Evolutionary conservation across 1,139 yeast genomes (phyloP), one percentile per base, ranked within the genome.

Genomic region (Geotrichum australiense): DNA sequence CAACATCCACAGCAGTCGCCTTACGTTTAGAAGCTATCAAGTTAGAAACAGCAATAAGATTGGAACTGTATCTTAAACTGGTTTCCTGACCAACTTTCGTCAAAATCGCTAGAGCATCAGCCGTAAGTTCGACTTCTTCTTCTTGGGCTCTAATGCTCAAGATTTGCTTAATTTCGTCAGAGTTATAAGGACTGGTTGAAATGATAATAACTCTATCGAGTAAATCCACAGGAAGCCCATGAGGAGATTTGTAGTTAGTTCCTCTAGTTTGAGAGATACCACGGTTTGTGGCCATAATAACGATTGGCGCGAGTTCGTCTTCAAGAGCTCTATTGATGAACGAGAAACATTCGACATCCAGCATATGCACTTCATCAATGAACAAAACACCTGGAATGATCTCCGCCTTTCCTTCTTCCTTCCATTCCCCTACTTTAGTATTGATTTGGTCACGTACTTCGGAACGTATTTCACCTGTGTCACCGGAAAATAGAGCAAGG

Each of bases 381-480:
- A 93, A 93, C 55, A 93, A 70, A 10, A 93, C 98, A 53, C 99
- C 99, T n/a, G 98, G 97, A 39, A 87, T 83, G 52, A 93, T 89
- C 56, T 89, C 96, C 10, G 98, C 98, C 63, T 91, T 93, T 46
- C 98, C 98, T 70, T 93, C 98, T 69, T 93, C 99, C 59, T 84
- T 86, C 98, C 98, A 93, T 66, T 93, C 98, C 23, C 94, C 94
- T 42, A 93, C 96, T 66, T 91, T 91, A 41, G 89, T 77, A 66
- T 93, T 91, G 62, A 93, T 91, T 67, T 93, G 98, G 61, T 89
- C 96, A 59, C 99, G 79, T 27, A 93, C 94, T 64, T 93, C 98
- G 10, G 93, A 74, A 54, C 96, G 75, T 54, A 91, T 91, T 68
- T 91, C 98, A 53, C 98, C 98, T 20, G 97, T 91, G 62, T 91